Evolutionary conservation across 306 rosid genomes (phyloP), one percentile per base, ranked within the genome.

Genomic region (Quercus bicolor): DNA sequence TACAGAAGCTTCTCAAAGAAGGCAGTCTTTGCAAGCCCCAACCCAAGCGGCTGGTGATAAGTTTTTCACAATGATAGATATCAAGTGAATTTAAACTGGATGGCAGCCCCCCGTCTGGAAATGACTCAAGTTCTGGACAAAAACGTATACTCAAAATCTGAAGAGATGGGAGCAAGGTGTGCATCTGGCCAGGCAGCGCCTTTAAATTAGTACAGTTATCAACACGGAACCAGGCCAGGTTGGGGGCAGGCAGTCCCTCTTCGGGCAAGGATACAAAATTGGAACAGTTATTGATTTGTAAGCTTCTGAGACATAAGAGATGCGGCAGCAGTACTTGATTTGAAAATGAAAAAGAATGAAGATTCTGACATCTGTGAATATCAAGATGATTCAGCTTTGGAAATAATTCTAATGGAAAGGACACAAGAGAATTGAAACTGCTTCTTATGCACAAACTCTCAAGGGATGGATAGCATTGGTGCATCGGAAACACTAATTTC

Each of bases 241-340:
- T 28, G 1, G 85, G 75, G 2, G 81, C 85, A 16, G 54, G 65
- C 1, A 77, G 19, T 54, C 81, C 81, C 66, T 61, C 78, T 26
- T 26, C 18, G 0, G 81, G 81, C 65, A 82, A 82, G 10, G 85
- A 77, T 19, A 37, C 65, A 56, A 72, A 82, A 72, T 72, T 72
- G 14, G 75, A 55, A 29, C 85, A 82, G 0, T 1, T 3, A 1
- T 1, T 12, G 3, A 79, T 53, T 20, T 0, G 0, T 16, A 79
- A 54, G 1, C 10, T 9, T 5, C 4, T 2, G 11, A 80, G 24
- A 18, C 4, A 3, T 4, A 5, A 10, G 4, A 65, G 64, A 9
- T 56, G 33, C 10, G 31, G 56, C 9, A 24, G 20, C 33, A 18
- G 19, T 1, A 43, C 75, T 8, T 79, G 57, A 1, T 2, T 2